Base-by-base conservation (phyloP, 805 yeast species). In the Candida berthetii region DNA sequence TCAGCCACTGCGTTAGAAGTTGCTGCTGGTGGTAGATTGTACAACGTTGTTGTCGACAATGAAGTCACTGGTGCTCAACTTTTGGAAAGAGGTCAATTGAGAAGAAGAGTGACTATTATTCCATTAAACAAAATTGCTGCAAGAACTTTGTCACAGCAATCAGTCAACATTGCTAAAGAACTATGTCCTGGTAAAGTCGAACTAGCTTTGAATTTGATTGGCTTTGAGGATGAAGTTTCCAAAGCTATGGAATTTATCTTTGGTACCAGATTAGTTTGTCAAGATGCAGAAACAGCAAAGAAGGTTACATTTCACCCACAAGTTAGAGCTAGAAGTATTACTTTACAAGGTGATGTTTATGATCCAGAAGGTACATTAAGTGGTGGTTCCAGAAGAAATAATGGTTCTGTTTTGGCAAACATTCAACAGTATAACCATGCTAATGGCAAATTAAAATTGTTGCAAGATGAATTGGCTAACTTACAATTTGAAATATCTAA, bases 351-450 rank as follows among this genome's bases (percentile, higher is more conserved):
- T 39, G 99, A 93, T 60, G 75, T 83, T 10, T 93, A 90, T 62
- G 99, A 93, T 57, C 99, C 99, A 0, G 88, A 84, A 49, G 99
- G 99, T 14, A 86, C 96, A 7, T 68, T 93, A 22, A 85, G 96
- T 1, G 99, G 99, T 37, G 98, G 98, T n/a, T 81, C 95, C 17
- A 72, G 91, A 50, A 79, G 71, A 47, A 68, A 69, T 38, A 65
- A 76, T 14, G 71, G 77, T 2, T 74, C 88, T 0, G 60, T 84
- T 3, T 67, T 90, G 42, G 58, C 77, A 10, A 77, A 76, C 35
- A 76, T 89, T 58, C 91, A 83, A 53, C 75, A 75, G 43, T 82
- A 73, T 49, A 84, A 85, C 52, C 59, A 54, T 14, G 53, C 74
- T 11, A 64, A 65, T 19, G 51, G 54, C 9, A 64, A 67, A 42